A percentile compares a stretch with the other conserved stretches of the same genome.
These are phyloP conservation scores for Helotiales sp. DNA, from an alignment of 2,329 filamentous ascomycete species.

Conservation along the genomic window DNA sequence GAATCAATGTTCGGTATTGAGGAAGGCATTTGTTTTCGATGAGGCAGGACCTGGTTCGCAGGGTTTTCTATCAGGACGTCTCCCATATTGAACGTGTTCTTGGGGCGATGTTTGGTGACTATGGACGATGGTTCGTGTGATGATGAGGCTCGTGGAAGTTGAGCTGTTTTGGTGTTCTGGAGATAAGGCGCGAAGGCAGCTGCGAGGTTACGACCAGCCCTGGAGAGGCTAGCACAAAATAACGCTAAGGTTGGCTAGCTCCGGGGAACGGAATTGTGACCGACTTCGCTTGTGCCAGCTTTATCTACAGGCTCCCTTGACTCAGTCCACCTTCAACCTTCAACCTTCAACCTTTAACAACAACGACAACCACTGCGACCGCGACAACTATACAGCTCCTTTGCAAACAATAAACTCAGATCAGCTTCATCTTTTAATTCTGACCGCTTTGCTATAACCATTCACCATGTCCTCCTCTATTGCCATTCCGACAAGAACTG, in stretches of 20 bases:
- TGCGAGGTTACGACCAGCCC: conserved; percentile 15
- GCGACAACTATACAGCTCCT: conserved; percentile 16
- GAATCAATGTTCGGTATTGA: conserved; percentile 89
- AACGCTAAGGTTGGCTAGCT: conserved; percentile 16
- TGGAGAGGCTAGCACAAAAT: background rate
- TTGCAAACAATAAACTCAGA: background rate
- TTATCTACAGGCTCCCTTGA: background rate
- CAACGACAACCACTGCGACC: conserved; percentile 20
- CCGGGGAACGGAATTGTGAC: conserved; percentile 9
- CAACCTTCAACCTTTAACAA: conserved; percentile 6
- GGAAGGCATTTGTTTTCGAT: conserved; percentile 79
- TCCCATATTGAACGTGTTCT: conserved; percentile 64
- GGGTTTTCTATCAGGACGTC: conserved; percentile 86
- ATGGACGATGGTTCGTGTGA: conserved; percentile 9
- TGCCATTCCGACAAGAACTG: conserved; percentile 61
- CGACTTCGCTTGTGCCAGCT: conserved; percentile 20
- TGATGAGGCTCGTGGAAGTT: background rate
- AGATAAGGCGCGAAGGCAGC: conserved; percentile 27
- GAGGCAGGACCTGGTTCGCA: conserved; percentile 72
- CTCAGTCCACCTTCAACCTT: conserved; percentile 9
- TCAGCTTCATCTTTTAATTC: conserved; percentile 6
- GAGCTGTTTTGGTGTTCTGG: conserved; percentile 3
- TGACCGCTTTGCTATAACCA: conserved; percentile 16
- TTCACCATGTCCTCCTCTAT: conserved; percentile 67
- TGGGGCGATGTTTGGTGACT: background rate